A percentile compares a stretch with the other conserved stretches of the same genome.
These are phyloP conservation scores for Syncephalastrum racemosum DNA, from an alignment of 371 early-diverging fungal genomes.

Conservation along the genomic window DNA sequence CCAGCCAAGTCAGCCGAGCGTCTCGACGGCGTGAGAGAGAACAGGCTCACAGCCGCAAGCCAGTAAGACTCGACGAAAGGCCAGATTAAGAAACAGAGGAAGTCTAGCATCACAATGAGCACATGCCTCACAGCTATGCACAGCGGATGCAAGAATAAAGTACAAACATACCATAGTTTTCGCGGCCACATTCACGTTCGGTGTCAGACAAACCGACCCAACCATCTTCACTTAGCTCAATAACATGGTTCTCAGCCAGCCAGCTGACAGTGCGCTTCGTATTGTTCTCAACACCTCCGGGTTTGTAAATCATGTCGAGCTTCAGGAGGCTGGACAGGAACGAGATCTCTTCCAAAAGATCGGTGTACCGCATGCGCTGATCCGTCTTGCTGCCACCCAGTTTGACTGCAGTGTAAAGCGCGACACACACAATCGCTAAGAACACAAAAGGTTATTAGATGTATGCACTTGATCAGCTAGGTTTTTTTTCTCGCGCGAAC, in stretches of 20 bases:
- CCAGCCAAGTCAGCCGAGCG: slow-evolving; percentile 13
- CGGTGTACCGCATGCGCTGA: slow-evolving; percentile 52
- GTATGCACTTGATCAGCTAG: not conserved
- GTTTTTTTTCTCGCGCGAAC: not conserved
- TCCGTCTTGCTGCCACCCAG: slow-evolving; percentile 67
- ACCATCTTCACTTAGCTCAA: slow-evolving; percentile 53
- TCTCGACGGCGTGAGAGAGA: slow-evolving; percentile 52
- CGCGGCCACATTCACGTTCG: slow-evolving; percentile 78
- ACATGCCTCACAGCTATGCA: too few species aligned
- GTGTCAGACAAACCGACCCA: slow-evolving; percentile 59
- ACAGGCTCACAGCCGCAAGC: slow-evolving; percentile 69
- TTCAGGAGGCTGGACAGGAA: slow-evolving; percentile 82
- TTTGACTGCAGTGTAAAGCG: slow-evolving; percentile 81
- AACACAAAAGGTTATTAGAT: not conserved
- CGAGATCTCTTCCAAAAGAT: slow-evolving; percentile 66
- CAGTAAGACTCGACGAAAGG: slow-evolving; percentile 91
- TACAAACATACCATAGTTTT: slow-evolving; percentile 68
- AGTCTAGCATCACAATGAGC: slow-evolving; percentile 50
- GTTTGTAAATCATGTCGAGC: slow-evolving; percentile 82
- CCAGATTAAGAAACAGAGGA: slow-evolving; percentile 87
- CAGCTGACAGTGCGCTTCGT: slow-evolving; percentile 65
- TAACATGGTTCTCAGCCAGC: slow-evolving; percentile 61
- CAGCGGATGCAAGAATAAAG: not conserved
- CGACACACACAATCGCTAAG: slow-evolving; percentile 70
- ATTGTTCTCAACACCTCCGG: slow-evolving; percentile 75